These are phyloP conservation scores for Prunus campanulata DNA, from an alignment of 306 rosid genomes.

Conservation along the genomic window DNA sequence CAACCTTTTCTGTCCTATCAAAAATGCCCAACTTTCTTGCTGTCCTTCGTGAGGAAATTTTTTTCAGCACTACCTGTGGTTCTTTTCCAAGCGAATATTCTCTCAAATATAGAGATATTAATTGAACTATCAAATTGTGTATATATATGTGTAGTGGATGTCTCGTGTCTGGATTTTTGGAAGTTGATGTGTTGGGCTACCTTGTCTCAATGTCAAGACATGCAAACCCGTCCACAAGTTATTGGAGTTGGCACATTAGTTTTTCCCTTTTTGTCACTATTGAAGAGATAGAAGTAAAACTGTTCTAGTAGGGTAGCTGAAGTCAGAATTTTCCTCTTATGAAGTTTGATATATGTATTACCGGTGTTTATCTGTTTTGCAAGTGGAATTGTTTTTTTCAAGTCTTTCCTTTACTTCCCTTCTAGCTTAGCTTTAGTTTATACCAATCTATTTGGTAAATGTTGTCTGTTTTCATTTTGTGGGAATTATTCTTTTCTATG, in stretches of 20 bases:
- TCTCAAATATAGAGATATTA: background rate
- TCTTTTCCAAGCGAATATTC: background rate
- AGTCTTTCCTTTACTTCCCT: background rate
- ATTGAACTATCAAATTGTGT: too few relatives aligned
- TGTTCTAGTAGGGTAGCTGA: background rate
- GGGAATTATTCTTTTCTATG: constrained; percentile 22
- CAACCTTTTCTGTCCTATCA: background rate
- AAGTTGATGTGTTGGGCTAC: background rate
- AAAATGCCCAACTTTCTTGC: background rate
- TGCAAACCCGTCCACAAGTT: background rate
- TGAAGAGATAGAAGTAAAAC: background rate
- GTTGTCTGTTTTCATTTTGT: constrained; percentile 14
- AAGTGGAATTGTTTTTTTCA: background rate
- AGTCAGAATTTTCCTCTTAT: background rate
- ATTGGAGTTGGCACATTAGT: background rate
- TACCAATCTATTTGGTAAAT: background rate
- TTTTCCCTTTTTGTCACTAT: background rate
- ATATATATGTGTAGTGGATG: too few relatives aligned
- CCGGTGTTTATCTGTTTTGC: background rate
- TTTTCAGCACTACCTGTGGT: background rate
- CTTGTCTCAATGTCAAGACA: background rate
- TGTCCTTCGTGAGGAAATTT: background rate
- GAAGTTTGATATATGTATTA: background rate
- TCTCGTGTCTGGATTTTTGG: background rate
- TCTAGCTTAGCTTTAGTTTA: background rate